Evolutionary conservation across 805 yeast genomes (phyloP).

Genomic region (Spathaspora gorwiae): DNA sequence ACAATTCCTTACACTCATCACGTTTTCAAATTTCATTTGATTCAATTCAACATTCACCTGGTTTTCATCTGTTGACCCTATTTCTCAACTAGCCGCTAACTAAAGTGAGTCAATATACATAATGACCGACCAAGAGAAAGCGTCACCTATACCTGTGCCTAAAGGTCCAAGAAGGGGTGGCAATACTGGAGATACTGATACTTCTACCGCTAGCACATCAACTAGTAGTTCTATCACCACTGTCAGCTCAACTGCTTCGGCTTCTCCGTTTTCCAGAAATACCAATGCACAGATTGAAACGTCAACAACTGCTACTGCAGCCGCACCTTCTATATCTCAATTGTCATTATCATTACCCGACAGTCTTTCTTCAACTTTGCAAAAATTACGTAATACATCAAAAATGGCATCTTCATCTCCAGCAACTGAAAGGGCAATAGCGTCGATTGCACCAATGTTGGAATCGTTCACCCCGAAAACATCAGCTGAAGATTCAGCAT

Average conservation of each 20-base stretch:
- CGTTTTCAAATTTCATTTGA: too few relatives aligned
- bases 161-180: not conserved
- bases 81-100: too few relatives aligned
- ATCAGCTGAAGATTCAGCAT: conserved; percentile 23
- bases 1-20: too few relatives aligned
- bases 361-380: not conserved
- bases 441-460: conserved; percentile 73
- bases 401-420: conserved; percentile 19
- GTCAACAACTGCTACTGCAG: not conserved
- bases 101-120: too few relatives aligned
- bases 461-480: conserved; percentile 73
- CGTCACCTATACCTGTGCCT: not conserved
- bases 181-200: not conserved
- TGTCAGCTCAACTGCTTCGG: too few relatives aligned
- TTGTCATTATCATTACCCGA: conserved; percentile 16
- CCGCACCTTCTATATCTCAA: conserved; percentile 30
- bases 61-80: too few relatives aligned
- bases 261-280: too few relatives aligned
- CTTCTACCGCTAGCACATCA: not conserved
- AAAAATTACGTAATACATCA: not conserved
- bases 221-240: too few relatives aligned
- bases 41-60: too few relatives aligned
- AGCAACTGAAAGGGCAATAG: conserved; percentile 57
- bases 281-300: not conserved
- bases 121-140: too few relatives aligned